Evolutionary conservation across 441 rosid species (phyloP).

Genomic region (Erodium texanum): DNA sequence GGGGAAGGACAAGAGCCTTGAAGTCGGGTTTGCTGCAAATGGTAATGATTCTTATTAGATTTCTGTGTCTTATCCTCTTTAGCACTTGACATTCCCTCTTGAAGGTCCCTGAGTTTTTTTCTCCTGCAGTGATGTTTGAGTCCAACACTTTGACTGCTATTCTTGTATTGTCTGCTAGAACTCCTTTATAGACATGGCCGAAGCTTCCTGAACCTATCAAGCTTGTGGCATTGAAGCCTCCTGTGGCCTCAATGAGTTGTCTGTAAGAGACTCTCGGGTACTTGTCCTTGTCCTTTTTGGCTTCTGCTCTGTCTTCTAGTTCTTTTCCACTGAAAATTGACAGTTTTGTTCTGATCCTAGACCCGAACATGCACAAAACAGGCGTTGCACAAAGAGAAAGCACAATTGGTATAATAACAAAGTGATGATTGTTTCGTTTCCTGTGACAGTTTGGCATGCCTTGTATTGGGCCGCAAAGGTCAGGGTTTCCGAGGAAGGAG

Average conservation of each 20-base stretch:
- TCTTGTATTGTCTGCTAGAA: slow-evolving; percentile 25
- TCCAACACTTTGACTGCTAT: slow-evolving; percentile 32
- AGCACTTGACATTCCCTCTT: slow-evolving; percentile 36
- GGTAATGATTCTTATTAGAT: slow-evolving; percentile 32
- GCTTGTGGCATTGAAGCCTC: slow-evolving; percentile 23
- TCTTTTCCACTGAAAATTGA: slow-evolving; percentile 20
- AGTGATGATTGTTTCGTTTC: slow-evolving; percentile 23
- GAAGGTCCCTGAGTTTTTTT: slow-evolving; percentile 31
- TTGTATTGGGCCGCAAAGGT: slow-evolving; percentile 29
- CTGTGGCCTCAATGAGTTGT: slow-evolving; percentile 29
- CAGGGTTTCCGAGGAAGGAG: slow-evolving; percentile 26
- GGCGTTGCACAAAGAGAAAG: slow-evolving; percentile 37
- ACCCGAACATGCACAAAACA: slow-evolving; percentile 33
- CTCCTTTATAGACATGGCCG: slow-evolving; percentile 32
- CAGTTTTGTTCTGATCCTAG: slow-evolving; percentile 18
- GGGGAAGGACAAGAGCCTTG: slow-evolving; percentile 35
- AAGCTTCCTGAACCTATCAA: slow-evolving; percentile 32
- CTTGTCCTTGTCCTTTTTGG: slow-evolving; percentile 14
- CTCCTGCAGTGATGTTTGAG: slow-evolving; percentile 18
- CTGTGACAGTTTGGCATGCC: slow-evolving; percentile 47
- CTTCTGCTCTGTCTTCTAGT: neutral
- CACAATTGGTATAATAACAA: slow-evolving; percentile 37
- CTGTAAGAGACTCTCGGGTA: slow-evolving; percentile 46
- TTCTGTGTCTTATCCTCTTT: slow-evolving; percentile 33
- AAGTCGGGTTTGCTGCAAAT: slow-evolving; percentile 34